Evolutionary conservation across 495 filamentous ascomycete genomes (phyloP).

Genomic region (Lasiosphaeria miniovina): DNA sequence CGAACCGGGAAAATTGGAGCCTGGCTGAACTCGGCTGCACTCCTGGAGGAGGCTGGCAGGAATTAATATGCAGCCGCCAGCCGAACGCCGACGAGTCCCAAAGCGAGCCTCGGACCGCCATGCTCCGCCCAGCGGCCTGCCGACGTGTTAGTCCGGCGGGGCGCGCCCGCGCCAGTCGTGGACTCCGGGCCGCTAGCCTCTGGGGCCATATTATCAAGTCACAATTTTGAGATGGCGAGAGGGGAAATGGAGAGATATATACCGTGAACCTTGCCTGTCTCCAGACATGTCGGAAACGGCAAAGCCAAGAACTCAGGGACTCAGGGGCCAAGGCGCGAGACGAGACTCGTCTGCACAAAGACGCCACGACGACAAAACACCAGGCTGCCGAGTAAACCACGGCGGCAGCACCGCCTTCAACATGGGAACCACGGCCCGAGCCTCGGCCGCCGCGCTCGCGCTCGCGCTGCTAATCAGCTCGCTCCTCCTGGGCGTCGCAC

Average conservation of each 20-base stretch:
- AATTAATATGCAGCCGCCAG: neutral
- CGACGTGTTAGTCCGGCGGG: neutral
- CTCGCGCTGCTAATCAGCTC: neutral
- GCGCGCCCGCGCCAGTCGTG: neutral
- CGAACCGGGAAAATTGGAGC: too few species aligned
- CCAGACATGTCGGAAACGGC: too few species aligned
- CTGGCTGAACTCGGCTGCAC: too few species aligned
- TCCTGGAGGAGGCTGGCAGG: too few species aligned
- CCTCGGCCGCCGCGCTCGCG: neutral
- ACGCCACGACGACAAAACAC: too few species aligned
- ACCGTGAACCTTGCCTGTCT: too few species aligned
- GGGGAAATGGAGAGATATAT: too few species aligned
- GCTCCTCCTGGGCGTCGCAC: constrained; percentile 6
- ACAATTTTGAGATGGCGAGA: neutral
- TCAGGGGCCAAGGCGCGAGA: too few species aligned
- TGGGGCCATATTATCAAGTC: neutral
- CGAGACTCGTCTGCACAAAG: too few species aligned
- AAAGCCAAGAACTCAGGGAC: too few species aligned
- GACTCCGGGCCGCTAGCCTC: neutral
- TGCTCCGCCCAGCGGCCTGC: constrained; percentile 1
- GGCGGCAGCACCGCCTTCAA: neutral
- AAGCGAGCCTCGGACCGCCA: constrained; percentile 3
- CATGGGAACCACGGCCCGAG: neutral
- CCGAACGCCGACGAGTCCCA: neutral
- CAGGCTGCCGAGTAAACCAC: neutral